Evolutionary conservation across 2,329 filamentous ascomycete species (phyloP).

Genomic region (Pestalotiopsis sp.): DNA sequence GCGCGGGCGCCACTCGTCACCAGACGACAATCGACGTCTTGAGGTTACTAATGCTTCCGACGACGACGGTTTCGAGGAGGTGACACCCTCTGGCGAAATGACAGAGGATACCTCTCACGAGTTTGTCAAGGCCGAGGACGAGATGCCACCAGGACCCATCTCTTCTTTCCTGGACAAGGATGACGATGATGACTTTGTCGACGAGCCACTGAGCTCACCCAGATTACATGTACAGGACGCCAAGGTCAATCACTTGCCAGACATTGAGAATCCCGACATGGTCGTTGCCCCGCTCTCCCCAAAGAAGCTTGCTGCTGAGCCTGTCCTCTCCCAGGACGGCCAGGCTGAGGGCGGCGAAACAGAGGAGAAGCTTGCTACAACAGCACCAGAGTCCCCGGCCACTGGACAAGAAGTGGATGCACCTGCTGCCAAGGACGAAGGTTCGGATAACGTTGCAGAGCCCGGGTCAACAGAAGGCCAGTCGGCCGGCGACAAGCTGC

Average conservation of each 20-base stretch:
- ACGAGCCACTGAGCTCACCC: constrained; percentile 74
- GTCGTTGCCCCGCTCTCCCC: constrained; percentile 62
- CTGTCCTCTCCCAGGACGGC: background rate
- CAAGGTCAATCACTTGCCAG: constrained; percentile 48
- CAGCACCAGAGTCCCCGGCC: background rate
- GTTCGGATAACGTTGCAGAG: background rate
- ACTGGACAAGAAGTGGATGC: background rate
- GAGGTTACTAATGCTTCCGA: constrained; percentile 83
- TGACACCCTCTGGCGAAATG: constrained; percentile 69
- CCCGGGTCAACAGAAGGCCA: background rate
- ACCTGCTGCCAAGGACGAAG: background rate
- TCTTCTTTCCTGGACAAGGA: constrained; percentile 58
- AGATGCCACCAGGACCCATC: constrained; percentile 42
- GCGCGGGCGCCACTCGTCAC: constrained; percentile 50
- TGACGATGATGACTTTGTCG: constrained; percentile 72
- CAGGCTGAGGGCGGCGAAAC: background rate
- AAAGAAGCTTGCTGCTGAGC: constrained; percentile 34
- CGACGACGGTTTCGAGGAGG: constrained; percentile 93
- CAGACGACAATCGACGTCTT: constrained; percentile 67
- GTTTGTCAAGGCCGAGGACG: constrained; percentile 63
- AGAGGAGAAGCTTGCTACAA: background rate
- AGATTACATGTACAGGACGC: constrained; percentile 64
- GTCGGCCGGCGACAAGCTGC: background rate
- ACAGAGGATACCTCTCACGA: constrained; percentile 74
- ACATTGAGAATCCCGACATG: constrained; percentile 59